Percentiles rank a stretch among this genome's conserved stretches.
Conservation (phyloP, 352 stramenopile species). For the Pythium dissotocum region DNA sequence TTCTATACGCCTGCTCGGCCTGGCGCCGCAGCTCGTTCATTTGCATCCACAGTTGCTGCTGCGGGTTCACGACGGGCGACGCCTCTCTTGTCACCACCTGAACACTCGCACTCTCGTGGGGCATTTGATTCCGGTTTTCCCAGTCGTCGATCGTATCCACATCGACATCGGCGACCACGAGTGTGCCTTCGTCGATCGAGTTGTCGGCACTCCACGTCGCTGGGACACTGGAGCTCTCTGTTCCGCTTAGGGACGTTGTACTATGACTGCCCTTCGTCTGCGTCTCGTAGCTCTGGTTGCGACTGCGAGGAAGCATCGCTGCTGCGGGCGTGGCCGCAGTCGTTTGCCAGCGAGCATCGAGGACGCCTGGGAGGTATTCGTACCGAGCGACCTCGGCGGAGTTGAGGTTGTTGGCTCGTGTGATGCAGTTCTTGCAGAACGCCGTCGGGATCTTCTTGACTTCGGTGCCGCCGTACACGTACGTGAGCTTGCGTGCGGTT, state of each 20-base stretch:
- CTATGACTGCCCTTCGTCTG: neutral
- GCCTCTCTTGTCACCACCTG: slow-evolving; percentile 12
- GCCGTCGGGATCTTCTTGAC: slow-evolving; percentile 18
- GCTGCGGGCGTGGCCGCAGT: neutral
- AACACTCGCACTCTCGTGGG: neutral
- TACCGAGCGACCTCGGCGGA: slow-evolving; percentile 26
- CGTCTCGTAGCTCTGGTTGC: neutral
- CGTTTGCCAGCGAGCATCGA: neutral
- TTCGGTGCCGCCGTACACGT: slow-evolving; percentile 3
- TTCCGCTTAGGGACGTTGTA: neutral
- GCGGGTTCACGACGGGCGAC: slow-evolving; percentile 2
- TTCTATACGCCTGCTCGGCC: slow-evolving; percentile 55
- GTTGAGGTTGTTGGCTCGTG: slow-evolving; percentile 18
- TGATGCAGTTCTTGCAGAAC: slow-evolving; percentile 40
- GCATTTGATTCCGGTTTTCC: slow-evolving; percentile 9
- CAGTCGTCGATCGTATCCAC: slow-evolving; percentile 16
- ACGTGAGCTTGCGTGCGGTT: slow-evolving; percentile 24
- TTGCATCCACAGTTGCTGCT: slow-evolving; percentile 40
- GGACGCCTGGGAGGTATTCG: slow-evolving; percentile 23
- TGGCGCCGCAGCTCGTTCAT: slow-evolving; percentile 56
- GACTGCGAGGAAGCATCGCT: slow-evolving; percentile 10
- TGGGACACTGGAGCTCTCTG: slow-evolving; percentile 10
- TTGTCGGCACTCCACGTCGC: slow-evolving; percentile 11
- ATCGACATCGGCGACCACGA: slow-evolving; percentile 12
- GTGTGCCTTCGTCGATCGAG: slow-evolving; percentile 6